Evolutionary conservation across 768 basidiomycete species (phyloP).

Genomic region (Dentipellis sp.): DNA sequence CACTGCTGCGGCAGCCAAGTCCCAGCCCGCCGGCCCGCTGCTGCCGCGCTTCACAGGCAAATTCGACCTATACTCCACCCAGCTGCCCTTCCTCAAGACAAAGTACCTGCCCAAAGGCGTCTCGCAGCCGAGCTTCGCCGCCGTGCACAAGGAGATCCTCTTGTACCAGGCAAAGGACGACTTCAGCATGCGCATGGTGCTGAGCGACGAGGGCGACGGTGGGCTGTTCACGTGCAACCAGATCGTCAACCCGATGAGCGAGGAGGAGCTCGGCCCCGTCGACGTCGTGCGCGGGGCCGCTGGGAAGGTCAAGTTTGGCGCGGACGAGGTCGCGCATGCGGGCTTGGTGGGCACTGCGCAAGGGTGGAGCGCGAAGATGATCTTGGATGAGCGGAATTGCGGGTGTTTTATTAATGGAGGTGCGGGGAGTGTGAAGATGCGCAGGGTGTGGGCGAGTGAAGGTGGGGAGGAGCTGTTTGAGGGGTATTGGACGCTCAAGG

Average conservation of each 20-base stretch:
- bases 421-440: too few species aligned
- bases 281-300: background rate
- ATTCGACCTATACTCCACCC: conserved; percentile 11
- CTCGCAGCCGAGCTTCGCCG: conserved; percentile 2
- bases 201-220: background rate
- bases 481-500: too few species aligned
- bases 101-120: conserved; percentile 4
- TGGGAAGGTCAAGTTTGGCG: background rate
- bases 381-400: too few species aligned
- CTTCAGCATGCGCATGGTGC: conserved; percentile 3
- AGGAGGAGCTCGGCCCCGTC: conserved; percentile 7
- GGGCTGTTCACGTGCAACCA: conserved; percentile 2
- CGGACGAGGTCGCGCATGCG: background rate
- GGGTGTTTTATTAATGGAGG: too few species aligned
- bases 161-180: conserved; percentile 9
- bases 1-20: too few species aligned
- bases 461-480: too few species aligned
- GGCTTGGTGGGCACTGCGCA: too few species aligned
- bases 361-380: too few species aligned
- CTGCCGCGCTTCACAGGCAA: conserved; percentile 7
- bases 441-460: too few species aligned
- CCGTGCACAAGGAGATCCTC: conserved; percentile 6
- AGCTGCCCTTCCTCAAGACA: conserved; percentile 2
- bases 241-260: conserved; percentile 7
- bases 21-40: too few species aligned